Evolutionary conservation across 225 moss, liverwort and hornwort genomes (phyloP).

Genomic region (Rhytidiadelphus loreus): DNA sequence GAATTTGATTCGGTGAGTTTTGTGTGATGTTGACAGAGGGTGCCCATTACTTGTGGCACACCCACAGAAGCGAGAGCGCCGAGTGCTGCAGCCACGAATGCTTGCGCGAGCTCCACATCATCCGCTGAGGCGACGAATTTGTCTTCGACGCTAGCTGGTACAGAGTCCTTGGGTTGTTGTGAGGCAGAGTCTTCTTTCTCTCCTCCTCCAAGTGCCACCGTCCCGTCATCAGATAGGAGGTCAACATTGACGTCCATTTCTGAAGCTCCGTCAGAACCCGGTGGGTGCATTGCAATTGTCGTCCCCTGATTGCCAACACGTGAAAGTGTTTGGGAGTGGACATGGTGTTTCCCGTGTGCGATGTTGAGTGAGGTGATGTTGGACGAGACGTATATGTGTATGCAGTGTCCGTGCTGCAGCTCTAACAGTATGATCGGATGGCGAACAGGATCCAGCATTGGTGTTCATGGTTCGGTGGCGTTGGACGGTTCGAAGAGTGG

Average conservation of each 20-base stretch:
- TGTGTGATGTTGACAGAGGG: constrained; percentile 52
- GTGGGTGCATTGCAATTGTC: constrained; percentile 18
- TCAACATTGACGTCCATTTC: constrained; percentile 31
- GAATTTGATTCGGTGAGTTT: not conserved
- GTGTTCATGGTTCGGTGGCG: not conserved
- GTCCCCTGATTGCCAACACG: not conserved
- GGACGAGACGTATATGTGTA: not conserved
- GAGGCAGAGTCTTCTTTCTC: constrained; percentile 52
- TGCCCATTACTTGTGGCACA: constrained; percentile 55
- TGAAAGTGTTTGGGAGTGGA: not conserved
- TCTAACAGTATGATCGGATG: constrained; percentile 7
- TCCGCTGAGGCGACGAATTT: constrained; percentile 29
- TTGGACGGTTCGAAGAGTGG: constrained; percentile 21
- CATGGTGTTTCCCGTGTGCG: not conserved
- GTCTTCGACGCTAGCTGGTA: constrained; percentile 14
- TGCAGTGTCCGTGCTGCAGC: not conserved
- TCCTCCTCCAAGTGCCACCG: not conserved
- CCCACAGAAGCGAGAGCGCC: constrained; percentile 23
- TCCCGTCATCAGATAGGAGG: constrained; percentile 32
- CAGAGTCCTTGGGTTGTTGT: constrained; percentile 38
- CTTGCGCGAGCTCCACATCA: constrained; percentile 15
- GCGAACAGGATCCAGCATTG: constrained; percentile 5
- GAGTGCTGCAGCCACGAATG: not conserved
- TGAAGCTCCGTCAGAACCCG: constrained; percentile 26
- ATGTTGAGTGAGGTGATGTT: not conserved